Percentiles rank a stretch among this genome's conserved stretches.
phyloP scores from a whole-genome alignment of 257 asterid species.

The Solanum megistacrolobum region DNA sequence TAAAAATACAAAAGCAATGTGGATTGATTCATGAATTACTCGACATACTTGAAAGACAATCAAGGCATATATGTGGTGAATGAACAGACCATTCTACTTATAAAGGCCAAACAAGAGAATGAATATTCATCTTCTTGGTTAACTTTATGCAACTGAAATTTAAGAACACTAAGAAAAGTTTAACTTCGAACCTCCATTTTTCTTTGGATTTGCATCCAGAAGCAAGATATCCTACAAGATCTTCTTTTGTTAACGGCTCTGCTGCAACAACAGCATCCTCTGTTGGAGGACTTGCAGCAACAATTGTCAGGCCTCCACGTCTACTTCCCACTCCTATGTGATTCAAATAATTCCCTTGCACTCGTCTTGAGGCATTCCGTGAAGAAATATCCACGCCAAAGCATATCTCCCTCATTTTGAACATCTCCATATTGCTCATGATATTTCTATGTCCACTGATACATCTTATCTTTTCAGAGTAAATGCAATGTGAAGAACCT shows the following conservation, averaged over 20 bases:
- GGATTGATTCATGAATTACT: not conserved
- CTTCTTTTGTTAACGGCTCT: conserved; percentile 83
- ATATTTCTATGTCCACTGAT: conserved; percentile 20
- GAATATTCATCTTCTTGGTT: not conserved
- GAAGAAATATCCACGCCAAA: conserved; percentile 27
- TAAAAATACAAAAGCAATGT: not conserved
- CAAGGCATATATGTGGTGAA: not conserved
- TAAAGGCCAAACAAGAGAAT: not conserved
- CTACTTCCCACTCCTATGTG: conserved; percentile 16
- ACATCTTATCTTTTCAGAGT: conserved; percentile 25
- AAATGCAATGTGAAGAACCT: conserved; percentile 43
- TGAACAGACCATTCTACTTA: not conserved
- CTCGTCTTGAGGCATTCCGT: conserved; percentile 26
- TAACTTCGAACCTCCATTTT: conserved; percentile 81
- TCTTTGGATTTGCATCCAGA: conserved; percentile 97
- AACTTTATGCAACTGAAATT: conserved; percentile 12
- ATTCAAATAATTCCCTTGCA: conserved; percentile 17
- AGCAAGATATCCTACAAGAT: conserved; percentile 78
- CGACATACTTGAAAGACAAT: not conserved
- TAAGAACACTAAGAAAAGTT: conserved; percentile 31
- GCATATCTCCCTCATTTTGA: conserved; percentile 31
- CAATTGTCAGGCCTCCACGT: conserved; percentile 36
- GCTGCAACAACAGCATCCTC: conserved; percentile 80
- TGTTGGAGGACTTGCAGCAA: conserved; percentile 96
- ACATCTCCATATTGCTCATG: conserved; percentile 16